Percentiles rank a stretch among this genome's conserved stretches.
Evolutionary conservation across 2,329 filamentous ascomycete genomes (phyloP).

Genomic region (Exophiala spinifera): DNA sequence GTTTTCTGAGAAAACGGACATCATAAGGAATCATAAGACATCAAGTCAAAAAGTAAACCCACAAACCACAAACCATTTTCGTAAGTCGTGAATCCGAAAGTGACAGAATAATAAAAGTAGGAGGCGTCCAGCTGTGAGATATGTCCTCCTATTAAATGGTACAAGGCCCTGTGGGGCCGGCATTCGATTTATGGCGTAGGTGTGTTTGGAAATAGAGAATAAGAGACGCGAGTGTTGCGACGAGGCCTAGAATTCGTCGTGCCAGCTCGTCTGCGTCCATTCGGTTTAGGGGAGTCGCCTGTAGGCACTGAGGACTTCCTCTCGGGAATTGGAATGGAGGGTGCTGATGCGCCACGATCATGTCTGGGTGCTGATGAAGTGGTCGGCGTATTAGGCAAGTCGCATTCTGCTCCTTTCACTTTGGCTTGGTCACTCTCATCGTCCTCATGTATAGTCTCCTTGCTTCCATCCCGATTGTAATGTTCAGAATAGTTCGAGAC

Average conservation of each 20-base stretch:
- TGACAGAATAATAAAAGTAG: neutral
- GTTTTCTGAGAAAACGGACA: neutral
- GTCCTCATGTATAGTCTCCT: constrained; percentile 24
- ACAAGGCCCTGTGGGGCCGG: neutral
- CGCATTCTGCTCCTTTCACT: neutral
- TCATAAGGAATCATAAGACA: constrained; percentile 2
- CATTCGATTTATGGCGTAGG: constrained; percentile 7
- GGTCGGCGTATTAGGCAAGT: neutral
- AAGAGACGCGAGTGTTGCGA: constrained; percentile 37
- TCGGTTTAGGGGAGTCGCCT: constrained; percentile 1
- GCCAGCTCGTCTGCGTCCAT: constrained; percentile 22
- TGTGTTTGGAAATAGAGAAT: constrained; percentile 41
- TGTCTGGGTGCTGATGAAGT: constrained; percentile 6
- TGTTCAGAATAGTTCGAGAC: constrained; percentile 3
- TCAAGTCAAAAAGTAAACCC: neutral
- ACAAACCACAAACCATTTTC: neutral
- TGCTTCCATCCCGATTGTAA: constrained; percentile 19
- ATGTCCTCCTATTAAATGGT: neutral
- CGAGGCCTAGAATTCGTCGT: constrained; percentile 22
- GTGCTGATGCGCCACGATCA: constrained; percentile 18
- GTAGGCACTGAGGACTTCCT: constrained; percentile 25
- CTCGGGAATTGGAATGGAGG: constrained; percentile 22
- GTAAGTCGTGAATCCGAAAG: constrained; percentile 2
- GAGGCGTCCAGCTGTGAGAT: neutral
- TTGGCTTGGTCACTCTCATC: neutral